Percentiles rank a stretch among this genome's conserved stretches.
phyloP scores from a whole-genome alignment of 2,329 filamentous ascomycete species.

The Fusarium devonianum region DNA sequence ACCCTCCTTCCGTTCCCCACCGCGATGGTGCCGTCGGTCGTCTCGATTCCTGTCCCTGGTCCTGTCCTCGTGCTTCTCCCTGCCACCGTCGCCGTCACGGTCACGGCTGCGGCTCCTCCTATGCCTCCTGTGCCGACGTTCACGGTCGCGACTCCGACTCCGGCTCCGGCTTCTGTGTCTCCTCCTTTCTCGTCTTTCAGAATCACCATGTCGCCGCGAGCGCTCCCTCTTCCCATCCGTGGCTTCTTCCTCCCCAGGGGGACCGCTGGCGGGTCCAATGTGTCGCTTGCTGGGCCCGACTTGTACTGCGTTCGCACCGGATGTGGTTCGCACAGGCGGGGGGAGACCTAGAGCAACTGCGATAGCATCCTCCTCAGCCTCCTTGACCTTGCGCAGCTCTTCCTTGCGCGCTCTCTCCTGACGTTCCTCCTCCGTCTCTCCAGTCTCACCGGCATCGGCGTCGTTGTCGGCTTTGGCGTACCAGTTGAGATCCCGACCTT shows the following conservation, averaged over 20 bases:
- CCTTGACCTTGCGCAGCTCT: slow-evolving; percentile 83
- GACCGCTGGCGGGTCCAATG: slow-evolving; percentile 40
- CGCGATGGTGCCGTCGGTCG: slow-evolving; percentile 25
- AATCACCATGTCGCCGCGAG: slow-evolving; percentile 44
- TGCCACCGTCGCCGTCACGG: slow-evolving; percentile 28
- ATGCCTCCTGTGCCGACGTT: slow-evolving; percentile 43
- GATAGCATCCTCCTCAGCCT: slow-evolving; percentile 92
- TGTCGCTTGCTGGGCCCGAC: slow-evolving; percentile 55
- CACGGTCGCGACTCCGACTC: slow-evolving; percentile 42
- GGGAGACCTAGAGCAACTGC: slow-evolving; percentile 83
- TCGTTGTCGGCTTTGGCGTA: slow-evolving; percentile 64
- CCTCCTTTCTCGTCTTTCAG: slow-evolving; percentile 43
- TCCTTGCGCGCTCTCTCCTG: slow-evolving; percentile 70
- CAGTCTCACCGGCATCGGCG: slow-evolving; percentile 51
- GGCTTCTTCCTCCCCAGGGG: slow-evolving; percentile 37
- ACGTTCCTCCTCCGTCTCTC: slow-evolving; percentile 66
- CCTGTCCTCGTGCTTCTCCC: slow-evolving; percentile 25
- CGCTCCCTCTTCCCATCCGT: slow-evolving; percentile 41
- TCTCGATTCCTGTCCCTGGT: slow-evolving; percentile 13
- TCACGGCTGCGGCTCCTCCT: slow-evolving; percentile 47
- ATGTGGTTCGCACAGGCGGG: slow-evolving; percentile 65
- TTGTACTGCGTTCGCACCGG: slow-evolving; percentile 73
- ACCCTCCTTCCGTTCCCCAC: slow-evolving; percentile 12
- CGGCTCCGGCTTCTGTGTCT: slow-evolving; percentile 50
- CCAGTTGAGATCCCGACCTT: slow-evolving; percentile 72